Evolutionary conservation across 805 yeast genomes (phyloP).

Genomic region (Saturnispora halmiae): DNA sequence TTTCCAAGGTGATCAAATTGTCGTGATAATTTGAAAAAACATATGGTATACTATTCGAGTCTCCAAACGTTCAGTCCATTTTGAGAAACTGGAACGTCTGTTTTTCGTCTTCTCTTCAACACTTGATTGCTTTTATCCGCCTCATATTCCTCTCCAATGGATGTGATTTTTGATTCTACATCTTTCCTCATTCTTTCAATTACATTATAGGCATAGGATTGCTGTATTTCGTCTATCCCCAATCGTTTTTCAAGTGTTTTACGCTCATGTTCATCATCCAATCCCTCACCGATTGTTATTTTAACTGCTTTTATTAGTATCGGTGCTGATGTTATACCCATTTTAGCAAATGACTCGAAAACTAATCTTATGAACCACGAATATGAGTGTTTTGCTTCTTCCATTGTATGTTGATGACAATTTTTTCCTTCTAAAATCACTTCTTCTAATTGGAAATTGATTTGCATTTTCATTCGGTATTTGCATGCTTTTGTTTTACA

Average conservation of each 20-base stretch:
- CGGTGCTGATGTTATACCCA: constrained; percentile 4
- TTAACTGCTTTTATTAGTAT: constrained; percentile 1
- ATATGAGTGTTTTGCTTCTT: not conserved
- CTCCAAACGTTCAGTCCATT: constrained; percentile 1
- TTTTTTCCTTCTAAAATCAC: not conserved
- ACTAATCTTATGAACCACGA: constrained; percentile 4
- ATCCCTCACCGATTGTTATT: constrained; percentile 2
- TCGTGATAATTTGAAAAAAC: not conserved
- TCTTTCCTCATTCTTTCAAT: constrained; percentile 3
- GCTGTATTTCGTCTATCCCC: not conserved
- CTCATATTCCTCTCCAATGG: constrained; percentile 6
- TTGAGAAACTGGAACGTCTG: too few species aligned
- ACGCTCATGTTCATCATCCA: not conserved
- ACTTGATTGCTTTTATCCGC: not conserved
- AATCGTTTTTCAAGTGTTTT: not conserved
- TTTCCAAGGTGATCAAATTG: not conserved
- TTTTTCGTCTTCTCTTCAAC: not conserved
- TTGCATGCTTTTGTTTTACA: constrained; percentile 4
- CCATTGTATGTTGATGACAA: not conserved
- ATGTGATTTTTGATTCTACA: not conserved
- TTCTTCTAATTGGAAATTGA: not conserved
- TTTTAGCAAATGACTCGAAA: constrained; percentile 3
- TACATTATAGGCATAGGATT: constrained; percentile 5
- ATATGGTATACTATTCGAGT: not conserved
- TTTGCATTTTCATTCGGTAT: not conserved